Evolutionary conservation across 139 green algal species (phyloP), one percentile per base, ranked within the genome.

Genomic region (Penium margaritaceum): DNA sequence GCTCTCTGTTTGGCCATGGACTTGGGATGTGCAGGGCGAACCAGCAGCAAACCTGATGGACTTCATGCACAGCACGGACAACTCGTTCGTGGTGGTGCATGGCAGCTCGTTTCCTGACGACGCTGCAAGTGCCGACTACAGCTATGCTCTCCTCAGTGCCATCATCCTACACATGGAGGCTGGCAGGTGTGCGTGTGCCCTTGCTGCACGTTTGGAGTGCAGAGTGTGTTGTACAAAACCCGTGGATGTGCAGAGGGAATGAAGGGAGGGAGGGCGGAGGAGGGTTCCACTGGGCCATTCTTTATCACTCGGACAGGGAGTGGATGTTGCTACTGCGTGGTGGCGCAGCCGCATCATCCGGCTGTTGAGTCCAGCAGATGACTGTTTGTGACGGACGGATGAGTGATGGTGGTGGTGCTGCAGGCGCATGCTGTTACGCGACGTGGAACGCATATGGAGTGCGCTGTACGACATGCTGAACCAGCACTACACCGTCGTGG

Each of bases 381-480:
- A n/a, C 19, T 57, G 46, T 19, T 21, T n/a, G 21, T 57, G 21
- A 21, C 46, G 21, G 19, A 21, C 46, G 21, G 19, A 21, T n/a
- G 21, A 21, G 21, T n/a, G 21, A 57, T 51, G 41, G 41, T 51
- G n/a, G n/a, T n/a, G n/a, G n/a, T n/a, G n/a, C 14, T 35, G 55
- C 24, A 38, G 51, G 35, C 51, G 5, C 2, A 29, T 83, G 7
- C 33, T 83, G n/a, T 47, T 83, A 27, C 24, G 36, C 3, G 66
- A 76, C 46, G 41, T 62, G 19, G 46, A 72, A 7, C 34, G 58
- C 60, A 71, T 83, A 33, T 83, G 72, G 24, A 63, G 67, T 1
- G 55, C 72, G 4, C 66, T 83, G 24, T 83, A 83, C 44, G 77
- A 83, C 63, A 65, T 83, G 63, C 77, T 83, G 14, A 83, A 83